A percentile compares a stretch with the other conserved stretches of the same genome.
Conservation (phyloP, 2,329 filamentous ascomycete species). For the Colletotrichum horii region DNA sequence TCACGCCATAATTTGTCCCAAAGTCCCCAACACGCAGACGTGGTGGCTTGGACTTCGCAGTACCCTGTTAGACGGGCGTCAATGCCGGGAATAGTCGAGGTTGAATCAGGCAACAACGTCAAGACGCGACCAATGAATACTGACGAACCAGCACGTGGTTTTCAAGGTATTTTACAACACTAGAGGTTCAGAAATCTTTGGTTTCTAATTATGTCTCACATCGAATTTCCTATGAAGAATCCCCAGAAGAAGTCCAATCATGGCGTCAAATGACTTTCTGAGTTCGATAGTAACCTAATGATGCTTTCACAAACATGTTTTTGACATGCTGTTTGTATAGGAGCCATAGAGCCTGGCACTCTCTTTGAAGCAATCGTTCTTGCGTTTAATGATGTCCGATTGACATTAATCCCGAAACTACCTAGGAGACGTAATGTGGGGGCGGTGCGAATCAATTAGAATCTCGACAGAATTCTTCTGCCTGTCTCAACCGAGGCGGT, state of each 20-base stretch:
- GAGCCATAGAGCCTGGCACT: no score
- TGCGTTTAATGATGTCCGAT: neutral
- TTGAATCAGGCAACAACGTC: neutral
- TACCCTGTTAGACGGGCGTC: neutral
- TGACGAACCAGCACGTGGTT: neutral
- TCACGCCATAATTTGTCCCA: neutral
- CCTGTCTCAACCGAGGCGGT: neutral
- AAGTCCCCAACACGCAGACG: neutral
- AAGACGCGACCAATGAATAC: neutral
- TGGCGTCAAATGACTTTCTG: rapidly evolving
- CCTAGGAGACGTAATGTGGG: neutral
- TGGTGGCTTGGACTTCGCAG: neutral
- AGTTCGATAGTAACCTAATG: neutral
- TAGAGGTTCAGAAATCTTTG: neutral
- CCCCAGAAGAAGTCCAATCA: rapidly evolving
- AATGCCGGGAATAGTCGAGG: neutral
- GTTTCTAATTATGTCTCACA: neutral
- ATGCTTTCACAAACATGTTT: neutral
- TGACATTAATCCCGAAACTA: neutral
- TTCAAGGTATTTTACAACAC: neutral
- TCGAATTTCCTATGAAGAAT: neutral
- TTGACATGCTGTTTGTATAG: no score
- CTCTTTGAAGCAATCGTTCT: no score
- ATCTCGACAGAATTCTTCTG: neutral
- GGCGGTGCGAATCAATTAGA: neutral